Percentiles rank a stretch among this genome's conserved stretches.
Conservation (phyloP, 257 asterid species). For the Cinchona pubescens region DNA sequence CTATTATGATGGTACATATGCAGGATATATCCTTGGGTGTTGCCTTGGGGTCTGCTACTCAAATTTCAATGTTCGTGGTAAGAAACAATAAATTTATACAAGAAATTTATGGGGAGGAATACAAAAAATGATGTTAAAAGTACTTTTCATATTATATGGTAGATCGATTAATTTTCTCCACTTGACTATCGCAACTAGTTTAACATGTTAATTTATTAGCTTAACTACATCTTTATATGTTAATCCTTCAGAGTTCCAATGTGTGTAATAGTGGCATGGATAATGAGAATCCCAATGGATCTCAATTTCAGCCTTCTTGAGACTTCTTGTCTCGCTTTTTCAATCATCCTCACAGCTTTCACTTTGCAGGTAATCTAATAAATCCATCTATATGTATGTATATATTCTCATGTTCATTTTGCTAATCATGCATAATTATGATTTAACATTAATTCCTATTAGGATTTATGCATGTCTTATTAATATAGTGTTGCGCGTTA, state of each 20-base stretch:
- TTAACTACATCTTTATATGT: neutral
- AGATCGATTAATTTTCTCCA: neutral
- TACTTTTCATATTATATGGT: neutral
- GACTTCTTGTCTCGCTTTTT: constrained; percentile 36
- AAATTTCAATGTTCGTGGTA: constrained; percentile 51
- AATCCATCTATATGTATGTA: neutral
- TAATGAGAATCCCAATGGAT: constrained; percentile 39
- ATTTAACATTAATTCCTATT: neutral
- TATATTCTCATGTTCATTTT: neutral
- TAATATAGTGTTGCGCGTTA: too few relatives aligned
- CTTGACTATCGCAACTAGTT: too few relatives aligned
- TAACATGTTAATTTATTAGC: too few relatives aligned
- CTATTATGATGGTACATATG: neutral
- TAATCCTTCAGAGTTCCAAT: constrained; percentile 30
- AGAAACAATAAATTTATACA: constrained; percentile 5
- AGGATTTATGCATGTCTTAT: too few relatives aligned
- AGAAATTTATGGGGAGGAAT: neutral
- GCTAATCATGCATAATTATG: neutral
- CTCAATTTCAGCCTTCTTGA: constrained; percentile 40
- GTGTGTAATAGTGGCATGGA: constrained; percentile 41
- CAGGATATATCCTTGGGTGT: constrained; percentile 50
- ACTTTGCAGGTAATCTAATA: constrained; percentile 31
- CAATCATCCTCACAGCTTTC: constrained; percentile 38
- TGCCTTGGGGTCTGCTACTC: constrained; percentile 47
- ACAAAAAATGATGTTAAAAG: neutral